phyloP scores from a whole-genome alignment of 345 rosid species.

The Nasturtium officinale region DNA sequence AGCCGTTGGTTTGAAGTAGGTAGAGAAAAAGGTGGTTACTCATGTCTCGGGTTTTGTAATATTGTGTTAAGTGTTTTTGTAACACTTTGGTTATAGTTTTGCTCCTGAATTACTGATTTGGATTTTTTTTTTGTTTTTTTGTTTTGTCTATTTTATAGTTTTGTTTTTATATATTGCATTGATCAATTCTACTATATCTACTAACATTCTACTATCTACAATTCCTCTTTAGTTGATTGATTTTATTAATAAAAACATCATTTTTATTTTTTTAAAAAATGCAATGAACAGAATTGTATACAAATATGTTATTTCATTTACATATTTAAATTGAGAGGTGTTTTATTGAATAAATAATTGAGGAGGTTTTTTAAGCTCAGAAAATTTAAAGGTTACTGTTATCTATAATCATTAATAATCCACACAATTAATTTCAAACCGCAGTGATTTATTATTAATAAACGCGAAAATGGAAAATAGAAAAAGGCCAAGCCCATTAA shows the following conservation, averaged over 20 bases:
- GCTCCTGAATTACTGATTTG: slow-evolving; percentile 9
- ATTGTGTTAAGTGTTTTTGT: slow-evolving; percentile 32
- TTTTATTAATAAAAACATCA: too few relatives aligned
- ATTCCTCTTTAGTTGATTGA: too few relatives aligned
- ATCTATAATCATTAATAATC: too few relatives aligned
- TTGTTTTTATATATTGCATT: neutral
- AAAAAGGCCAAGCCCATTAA: slow-evolving; percentile 1
- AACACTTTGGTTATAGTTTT: slow-evolving; percentile 16
- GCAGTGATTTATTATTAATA: neutral
- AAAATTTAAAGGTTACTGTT: too few relatives aligned
- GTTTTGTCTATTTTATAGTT: neutral
- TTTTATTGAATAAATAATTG: too few relatives aligned
- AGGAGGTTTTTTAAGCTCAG: too few relatives aligned
- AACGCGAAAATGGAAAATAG: neutral
- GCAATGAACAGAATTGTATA: too few relatives aligned
- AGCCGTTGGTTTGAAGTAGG: slow-evolving; percentile 27
- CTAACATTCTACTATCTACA: neutral
- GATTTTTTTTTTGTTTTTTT: neutral
- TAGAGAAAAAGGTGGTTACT: slow-evolving; percentile 2
- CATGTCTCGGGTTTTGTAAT: slow-evolving; percentile 29
- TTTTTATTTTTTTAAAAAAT: too few relatives aligned
- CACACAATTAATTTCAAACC: too few relatives aligned
- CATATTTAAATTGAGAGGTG: too few relatives aligned
- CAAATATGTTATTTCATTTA: too few relatives aligned
- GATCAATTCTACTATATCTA: neutral